Conservation (phyloP, 208 protist genomes). For the Acanthamoeba lenticulata region DNA sequence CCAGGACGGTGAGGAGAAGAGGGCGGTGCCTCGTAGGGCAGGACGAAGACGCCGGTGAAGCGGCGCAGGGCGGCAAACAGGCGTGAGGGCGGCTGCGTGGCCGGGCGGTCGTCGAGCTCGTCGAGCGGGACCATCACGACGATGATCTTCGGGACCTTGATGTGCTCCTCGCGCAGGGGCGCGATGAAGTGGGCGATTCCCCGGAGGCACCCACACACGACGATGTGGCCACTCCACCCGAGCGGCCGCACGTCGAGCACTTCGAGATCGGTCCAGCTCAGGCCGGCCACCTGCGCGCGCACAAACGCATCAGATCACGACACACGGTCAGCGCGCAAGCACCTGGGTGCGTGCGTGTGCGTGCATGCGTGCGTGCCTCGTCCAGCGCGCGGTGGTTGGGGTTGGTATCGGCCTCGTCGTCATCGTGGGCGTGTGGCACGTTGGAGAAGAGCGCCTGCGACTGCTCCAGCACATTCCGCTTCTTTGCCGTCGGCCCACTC, state of each 20-base stretch:
- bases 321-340: neutral
- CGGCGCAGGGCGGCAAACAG: constrained; percentile 4
- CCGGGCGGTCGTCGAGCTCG: neutral
- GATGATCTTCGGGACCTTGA: neutral
- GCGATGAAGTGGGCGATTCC: constrained; percentile 21
- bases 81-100: neutral
- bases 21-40: neutral
- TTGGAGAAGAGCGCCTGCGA: neutral
- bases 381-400: neutral
- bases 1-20: neutral
- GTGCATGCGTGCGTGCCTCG: neutral
- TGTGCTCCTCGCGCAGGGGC: constrained; percentile 4
- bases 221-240: constrained; percentile 1
- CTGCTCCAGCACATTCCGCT: neutral
- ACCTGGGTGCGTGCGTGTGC: neutral
- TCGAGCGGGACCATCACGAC: constrained; percentile 9
- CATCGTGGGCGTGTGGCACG: neutral
- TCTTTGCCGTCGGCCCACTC: neutral
- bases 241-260: neutral
- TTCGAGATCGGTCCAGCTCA: neutral
- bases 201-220: constrained; percentile 18
- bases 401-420: neutral
- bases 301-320: neutral
- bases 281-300: neutral
- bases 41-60: neutral